phyloP scores from a whole-genome alignment of 2,329 filamentous ascomycete genomes.

The Hypoxylon sp. region DNA sequence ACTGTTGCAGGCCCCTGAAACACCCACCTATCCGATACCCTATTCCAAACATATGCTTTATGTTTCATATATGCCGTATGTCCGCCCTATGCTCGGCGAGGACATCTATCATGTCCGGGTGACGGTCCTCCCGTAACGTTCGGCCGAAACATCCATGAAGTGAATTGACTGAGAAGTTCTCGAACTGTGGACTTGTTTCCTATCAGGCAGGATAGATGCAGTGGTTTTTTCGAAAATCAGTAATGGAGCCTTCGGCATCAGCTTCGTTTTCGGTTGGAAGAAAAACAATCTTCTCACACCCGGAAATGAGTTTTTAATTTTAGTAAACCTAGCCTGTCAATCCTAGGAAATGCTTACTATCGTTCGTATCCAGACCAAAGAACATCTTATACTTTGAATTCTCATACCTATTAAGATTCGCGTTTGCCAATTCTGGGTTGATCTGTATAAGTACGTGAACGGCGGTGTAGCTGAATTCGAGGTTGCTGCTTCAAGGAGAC shows the following conservation, averaged over 20 bases:
- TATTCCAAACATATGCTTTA: not conserved
- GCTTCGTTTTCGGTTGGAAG: not conserved
- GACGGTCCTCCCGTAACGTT: not conserved
- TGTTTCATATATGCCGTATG: not conserved
- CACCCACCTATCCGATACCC: not conserved
- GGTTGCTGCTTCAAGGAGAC: too few relatives aligned
- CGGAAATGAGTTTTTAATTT: not conserved
- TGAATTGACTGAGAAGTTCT: not conserved
- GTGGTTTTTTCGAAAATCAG: not conserved
- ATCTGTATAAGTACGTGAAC: too few relatives aligned
- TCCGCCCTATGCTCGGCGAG: not conserved
- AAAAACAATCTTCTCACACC: not conserved
- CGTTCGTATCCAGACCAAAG: too few relatives aligned
- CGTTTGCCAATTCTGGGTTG: too few relatives aligned
- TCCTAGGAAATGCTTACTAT: too few relatives aligned
- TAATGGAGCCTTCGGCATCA: not conserved
- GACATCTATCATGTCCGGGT: not conserved
- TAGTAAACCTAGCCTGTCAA: too few relatives aligned
- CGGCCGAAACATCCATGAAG: not conserved
- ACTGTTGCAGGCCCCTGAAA: too few relatives aligned
- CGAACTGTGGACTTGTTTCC: not conserved
- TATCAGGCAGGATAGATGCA: not conserved
- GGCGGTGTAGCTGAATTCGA: too few relatives aligned
- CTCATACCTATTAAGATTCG: too few relatives aligned
- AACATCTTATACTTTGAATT: too few relatives aligned